phyloP scores from a whole-genome alignment of 225 moss, liverwort and hornwort species.

The Polytrichum formosum region DNA sequence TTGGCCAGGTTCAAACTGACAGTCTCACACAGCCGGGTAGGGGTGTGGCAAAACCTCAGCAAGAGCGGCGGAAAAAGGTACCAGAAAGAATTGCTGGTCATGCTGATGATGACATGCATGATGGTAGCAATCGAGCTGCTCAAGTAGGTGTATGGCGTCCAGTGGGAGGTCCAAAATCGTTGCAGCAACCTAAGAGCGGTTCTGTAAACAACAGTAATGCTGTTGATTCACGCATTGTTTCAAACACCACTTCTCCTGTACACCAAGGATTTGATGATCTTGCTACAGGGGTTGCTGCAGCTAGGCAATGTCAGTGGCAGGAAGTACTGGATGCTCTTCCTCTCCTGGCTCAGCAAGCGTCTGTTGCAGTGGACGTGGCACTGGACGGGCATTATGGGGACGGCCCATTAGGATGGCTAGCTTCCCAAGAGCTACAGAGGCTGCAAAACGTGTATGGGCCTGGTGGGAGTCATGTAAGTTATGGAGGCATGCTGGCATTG shows the following conservation, averaged over 20 bases:
- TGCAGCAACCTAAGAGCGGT: constrained; percentile 36
- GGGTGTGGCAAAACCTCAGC: constrained; percentile 47
- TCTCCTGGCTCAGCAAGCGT: constrained; percentile 90
- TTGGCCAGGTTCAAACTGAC: constrained; percentile 38
- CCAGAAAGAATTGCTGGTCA: constrained; percentile 88
- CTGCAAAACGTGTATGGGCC: constrained; percentile 55
- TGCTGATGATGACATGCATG: constrained; percentile 79
- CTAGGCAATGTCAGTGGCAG: constrained; percentile 62
- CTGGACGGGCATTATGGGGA: constrained; percentile 85
- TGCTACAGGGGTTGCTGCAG: constrained; percentile 11
- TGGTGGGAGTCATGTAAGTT: constrained; percentile 56
- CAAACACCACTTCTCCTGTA: constrained; percentile 31
- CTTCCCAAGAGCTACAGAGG: constrained; percentile 66
- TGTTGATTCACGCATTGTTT: constrained; percentile 40
- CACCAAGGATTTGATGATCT: constrained; percentile 24
- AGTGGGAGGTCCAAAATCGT: constrained; percentile 69
- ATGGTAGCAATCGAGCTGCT: constrained; percentile 70
- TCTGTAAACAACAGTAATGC: constrained; percentile 21
- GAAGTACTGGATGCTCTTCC: constrained; percentile 77
- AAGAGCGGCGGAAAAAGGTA: constrained; percentile 67
- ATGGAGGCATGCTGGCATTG: constrained; percentile 76
- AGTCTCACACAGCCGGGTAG: constrained; percentile 30
- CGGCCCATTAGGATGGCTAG: constrained; percentile 88
- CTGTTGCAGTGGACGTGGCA: constrained; percentile 70
- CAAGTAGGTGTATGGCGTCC: constrained; percentile 99